Conservation (phyloP, 768 basidiomycete genomes). For the Filobasidium wieringae region DNA sequence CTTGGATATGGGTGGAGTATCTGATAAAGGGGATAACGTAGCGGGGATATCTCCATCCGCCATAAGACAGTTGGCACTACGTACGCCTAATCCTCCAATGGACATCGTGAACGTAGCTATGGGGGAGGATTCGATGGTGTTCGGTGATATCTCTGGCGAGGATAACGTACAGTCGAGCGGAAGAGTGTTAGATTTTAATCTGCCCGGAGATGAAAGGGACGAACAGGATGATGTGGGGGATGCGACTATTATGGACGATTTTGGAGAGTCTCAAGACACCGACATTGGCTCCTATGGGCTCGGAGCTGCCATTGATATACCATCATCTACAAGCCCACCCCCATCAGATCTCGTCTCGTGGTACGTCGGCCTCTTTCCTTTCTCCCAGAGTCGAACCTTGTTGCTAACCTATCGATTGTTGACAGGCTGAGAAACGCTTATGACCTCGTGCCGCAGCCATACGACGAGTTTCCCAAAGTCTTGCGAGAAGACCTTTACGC, state of each 20-base stretch:
- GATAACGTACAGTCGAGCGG: no score
- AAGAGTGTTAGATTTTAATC: no score
- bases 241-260: neutral
- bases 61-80: neutral
- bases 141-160: no score
- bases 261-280: neutral
- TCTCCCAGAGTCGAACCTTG: neutral
- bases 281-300: neutral
- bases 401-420: neutral
- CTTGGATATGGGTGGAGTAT: neutral
- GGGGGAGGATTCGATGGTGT: neutral
- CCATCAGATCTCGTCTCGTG: neutral
- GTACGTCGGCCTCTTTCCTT: neutral
- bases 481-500: constrained; percentile 11
- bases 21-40: neutral
- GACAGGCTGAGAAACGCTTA: neutral
- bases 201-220: no score
- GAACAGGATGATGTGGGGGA: no score
- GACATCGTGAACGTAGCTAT: neutral
- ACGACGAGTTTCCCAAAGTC: constrained; percentile 1
- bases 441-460: neutral
- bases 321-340: neutral
- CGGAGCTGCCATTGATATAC: neutral
- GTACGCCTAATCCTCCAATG: neutral
- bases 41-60: neutral